phyloP scores from a whole-genome alignment of 164 flowering plant genomes.

The Euptelea pleiosperma region DNA sequence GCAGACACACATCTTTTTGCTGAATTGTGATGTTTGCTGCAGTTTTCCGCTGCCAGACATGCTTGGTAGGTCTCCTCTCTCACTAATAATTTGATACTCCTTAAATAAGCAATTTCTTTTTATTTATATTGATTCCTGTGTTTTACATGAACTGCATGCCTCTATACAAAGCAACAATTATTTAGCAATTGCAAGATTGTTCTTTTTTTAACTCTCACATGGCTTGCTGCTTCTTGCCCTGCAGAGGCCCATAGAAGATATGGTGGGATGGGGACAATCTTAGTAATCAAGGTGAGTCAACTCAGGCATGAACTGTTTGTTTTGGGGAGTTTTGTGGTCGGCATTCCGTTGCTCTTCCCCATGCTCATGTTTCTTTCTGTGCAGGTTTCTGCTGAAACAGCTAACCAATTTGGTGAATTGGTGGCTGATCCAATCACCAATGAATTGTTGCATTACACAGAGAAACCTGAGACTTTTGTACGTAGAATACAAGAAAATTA shows the following conservation, averaged over 20 bases:
- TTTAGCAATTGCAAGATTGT: neutral
- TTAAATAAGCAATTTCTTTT: no score
- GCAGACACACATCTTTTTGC: constrained; percentile 90
- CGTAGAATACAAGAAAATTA: constrained; percentile 23
- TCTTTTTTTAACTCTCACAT: neutral
- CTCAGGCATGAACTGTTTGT: constrained; percentile 3
- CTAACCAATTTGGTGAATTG: constrained; percentile 88
- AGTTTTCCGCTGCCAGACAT: constrained; percentile 89
- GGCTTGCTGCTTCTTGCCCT: constrained; percentile 9
- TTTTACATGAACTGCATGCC: neutral
- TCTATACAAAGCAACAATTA: neutral
- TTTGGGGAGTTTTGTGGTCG: neutral
- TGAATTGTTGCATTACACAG: constrained; percentile 91
- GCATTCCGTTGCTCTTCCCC: neutral
- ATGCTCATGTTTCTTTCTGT: constrained; percentile 4
- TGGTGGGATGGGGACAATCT: constrained; percentile 93
- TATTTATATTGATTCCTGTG: no score
- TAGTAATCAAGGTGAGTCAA: constrained; percentile 80
- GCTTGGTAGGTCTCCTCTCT: constrained; percentile 58
- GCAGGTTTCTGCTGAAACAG: constrained; percentile 96
- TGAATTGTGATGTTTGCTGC: constrained; percentile 96
- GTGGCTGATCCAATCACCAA: constrained; percentile 88
- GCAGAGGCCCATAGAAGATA: constrained; percentile 80
- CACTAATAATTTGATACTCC: neutral
- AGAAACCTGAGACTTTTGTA: constrained; percentile 99